Conservation (phyloP, 176 grass and related monocot species). For the Chrysopogon serrulatus region DNA sequence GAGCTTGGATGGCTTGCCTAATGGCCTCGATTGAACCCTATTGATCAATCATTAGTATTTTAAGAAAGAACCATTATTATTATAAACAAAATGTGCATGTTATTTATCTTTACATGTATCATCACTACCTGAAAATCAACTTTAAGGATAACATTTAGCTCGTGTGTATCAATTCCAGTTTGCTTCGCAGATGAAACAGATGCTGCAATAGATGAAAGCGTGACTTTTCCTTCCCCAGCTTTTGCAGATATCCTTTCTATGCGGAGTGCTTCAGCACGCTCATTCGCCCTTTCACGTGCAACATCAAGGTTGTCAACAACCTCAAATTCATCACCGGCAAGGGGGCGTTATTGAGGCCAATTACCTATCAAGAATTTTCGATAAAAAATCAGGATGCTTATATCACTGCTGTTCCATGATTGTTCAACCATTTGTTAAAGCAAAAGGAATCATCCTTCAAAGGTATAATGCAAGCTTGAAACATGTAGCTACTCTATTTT, state of each 20-base stretch:
- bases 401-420: not conserved
- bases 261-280: slow-evolving; percentile 47
- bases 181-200: slow-evolving; percentile 65
- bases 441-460: not conserved
- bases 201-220: slow-evolving; percentile 74
- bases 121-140: slow-evolving; percentile 88
- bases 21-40: slow-evolving; percentile 96
- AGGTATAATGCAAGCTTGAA: not conserved
- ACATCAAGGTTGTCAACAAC: slow-evolving; percentile 64
- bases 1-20: slow-evolving; percentile 71
- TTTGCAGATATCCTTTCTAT: slow-evolving; percentile 77
- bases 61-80: not conserved
- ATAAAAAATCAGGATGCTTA: slow-evolving; percentile 10
- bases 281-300: slow-evolving; percentile 60
- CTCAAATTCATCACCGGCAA: slow-evolving; percentile 93
- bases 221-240: slow-evolving; percentile 83
- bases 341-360: slow-evolving; percentile 77
- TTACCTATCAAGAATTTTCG: slow-evolving; percentile 46
- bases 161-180: slow-evolving; percentile 76
- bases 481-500: slow-evolving; percentile 1
- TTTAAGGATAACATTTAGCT: slow-evolving; percentile 93
- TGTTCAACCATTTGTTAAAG: not conserved
- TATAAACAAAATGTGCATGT: not conserved
- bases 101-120: not conserved
- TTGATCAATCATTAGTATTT: slow-evolving; percentile 13